Evolutionary conservation across 75 land plant genomes (phyloP), one percentile per base, ranked within the genome.

Genomic region (Cupressus sempervirens): DNA sequence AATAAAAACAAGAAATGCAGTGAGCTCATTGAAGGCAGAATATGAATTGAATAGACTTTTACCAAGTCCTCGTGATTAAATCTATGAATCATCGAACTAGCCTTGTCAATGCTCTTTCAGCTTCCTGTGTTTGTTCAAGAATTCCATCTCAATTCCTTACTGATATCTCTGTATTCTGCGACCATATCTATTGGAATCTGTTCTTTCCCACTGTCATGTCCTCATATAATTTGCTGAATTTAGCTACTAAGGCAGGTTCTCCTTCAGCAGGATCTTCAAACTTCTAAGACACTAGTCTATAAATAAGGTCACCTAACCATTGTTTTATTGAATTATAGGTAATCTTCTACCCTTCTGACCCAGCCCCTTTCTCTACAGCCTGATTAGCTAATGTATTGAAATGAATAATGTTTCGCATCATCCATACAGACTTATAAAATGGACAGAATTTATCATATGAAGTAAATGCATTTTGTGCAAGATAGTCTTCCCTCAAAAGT

Each of bases 361-460:
- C 40, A 38, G 2, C 40, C 40, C 40, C 40, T 38, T 38, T 38
- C 40, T 38, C 2, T 38, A 38, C 40, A 38, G 40, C 99, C 94
- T 98, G 99, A 89, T 94, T 98, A 50, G 99, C 95, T 88, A 98
- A 91, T 80, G 92, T 90, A 82, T 86, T 87, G 92, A 98, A 98
- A 89, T 96, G 97, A 76, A 98, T 91, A 62, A 98, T 98, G 87
- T 96, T 98, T 73, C 99, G 93, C 99, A 98, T 98, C 99, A 98
- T 98, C 99, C 99, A 98, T 20, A 96, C 95, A 29, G 99, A 98
- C 87, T 98, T 98, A 89, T 98, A 96, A 89, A 98, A 98, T 53
- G 99, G 98, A 82, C 99, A 98, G 87, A 94, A 98, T 84, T 91
- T 98, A 67, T 98, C 99, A 87, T 98, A 98, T 98, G 95, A 94